Evolutionary conservation across 2,329 filamentous ascomycete genomes (phyloP).

Genomic region (Paraphaeosphaeria minitans): DNA sequence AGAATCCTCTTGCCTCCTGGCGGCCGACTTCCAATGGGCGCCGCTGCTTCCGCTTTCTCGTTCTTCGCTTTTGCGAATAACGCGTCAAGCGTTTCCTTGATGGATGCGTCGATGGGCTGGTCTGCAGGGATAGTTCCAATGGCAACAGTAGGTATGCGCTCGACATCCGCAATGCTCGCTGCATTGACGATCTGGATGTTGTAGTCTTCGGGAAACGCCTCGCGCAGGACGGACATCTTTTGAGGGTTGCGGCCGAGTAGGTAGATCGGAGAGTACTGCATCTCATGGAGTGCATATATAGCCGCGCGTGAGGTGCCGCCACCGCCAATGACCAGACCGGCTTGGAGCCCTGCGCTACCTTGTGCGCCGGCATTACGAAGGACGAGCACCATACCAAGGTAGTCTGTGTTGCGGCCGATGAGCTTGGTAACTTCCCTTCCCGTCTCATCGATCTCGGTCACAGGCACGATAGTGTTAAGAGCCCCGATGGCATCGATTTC

Average conservation of each 20-base stretch:
- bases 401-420: constrained; percentile 92
- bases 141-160: constrained; percentile 68
- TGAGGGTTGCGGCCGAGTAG: constrained; percentile 76
- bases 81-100: constrained; percentile 67
- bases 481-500: constrained; percentile 85
- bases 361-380: constrained; percentile 68
- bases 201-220: constrained; percentile 75
- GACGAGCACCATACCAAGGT: constrained; percentile 85
- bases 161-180: constrained; percentile 52
- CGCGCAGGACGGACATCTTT: constrained; percentile 70
- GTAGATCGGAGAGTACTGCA: constrained; percentile 86
- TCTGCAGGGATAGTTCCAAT: constrained; percentile 93
- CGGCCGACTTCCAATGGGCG: constrained; percentile 24
- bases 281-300: constrained; percentile 82
- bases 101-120: constrained; percentile 73
- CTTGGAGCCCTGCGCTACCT: constrained; percentile 47
- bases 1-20: constrained; percentile 58
- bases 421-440: constrained; percentile 59
- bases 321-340: constrained; percentile 84
- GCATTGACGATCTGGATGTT: constrained; percentile 63
- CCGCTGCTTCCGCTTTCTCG: constrained; percentile 22
- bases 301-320: constrained; percentile 92
- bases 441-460: constrained; percentile 46
- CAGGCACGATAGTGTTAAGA: constrained; percentile 87
- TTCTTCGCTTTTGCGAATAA: constrained; percentile 53